Percentiles rank a stretch among this genome's conserved stretches.
Evolutionary conservation across 73 alveolate species (phyloP).

Genomic region (Symbiodinium pilosum): DNA sequence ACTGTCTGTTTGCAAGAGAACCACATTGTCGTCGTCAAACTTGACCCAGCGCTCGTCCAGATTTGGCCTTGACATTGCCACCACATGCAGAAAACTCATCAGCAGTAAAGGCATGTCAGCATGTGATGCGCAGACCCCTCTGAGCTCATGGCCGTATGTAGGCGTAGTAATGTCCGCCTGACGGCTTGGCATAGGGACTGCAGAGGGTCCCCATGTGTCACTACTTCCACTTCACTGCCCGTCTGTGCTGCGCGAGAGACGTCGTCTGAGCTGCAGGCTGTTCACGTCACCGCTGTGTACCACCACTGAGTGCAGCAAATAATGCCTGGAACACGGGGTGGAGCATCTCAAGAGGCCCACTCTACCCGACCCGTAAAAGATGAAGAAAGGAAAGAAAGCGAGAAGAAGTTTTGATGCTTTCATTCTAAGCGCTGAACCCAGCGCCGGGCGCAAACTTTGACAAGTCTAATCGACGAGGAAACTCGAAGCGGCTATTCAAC

Average conservation of each 20-base stretch:
- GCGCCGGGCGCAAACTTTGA: conserved; percentile 95
- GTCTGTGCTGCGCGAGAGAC: too few relatives aligned
- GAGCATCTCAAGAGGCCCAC: neutral
- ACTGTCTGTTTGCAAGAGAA: too few relatives aligned
- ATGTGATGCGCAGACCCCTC: neutral
- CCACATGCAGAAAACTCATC: neutral
- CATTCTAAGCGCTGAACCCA: neutral
- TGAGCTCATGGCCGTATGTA: conserved; percentile 96
- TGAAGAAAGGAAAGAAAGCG: too few relatives aligned
- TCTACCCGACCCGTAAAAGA: too few relatives aligned
- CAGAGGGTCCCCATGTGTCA: neutral
- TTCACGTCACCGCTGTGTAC: conserved; percentile 98
- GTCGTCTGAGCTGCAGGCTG: conserved; percentile 26
- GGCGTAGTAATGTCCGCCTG: conserved; percentile 98
- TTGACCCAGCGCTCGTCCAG: conserved; percentile 77
- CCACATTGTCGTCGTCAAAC: conserved; percentile 74
- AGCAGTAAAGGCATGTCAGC: too few relatives aligned
- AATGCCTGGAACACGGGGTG: conserved; percentile 49
- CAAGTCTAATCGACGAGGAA: conserved; percentile 95
- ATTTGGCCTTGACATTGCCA: conserved; percentile 24
- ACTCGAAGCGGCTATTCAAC: conserved; percentile 96
- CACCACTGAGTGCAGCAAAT: conserved; percentile 97
- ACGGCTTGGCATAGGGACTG: too few relatives aligned
- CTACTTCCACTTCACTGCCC: too few relatives aligned
- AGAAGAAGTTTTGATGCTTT: too few relatives aligned